Percentiles rank a stretch among this genome's conserved stretches.
These are phyloP conservation scores for Chloranthus sessilifolius DNA, from an alignment of 164 flowering plant genomes.

Conservation along the genomic window DNA sequence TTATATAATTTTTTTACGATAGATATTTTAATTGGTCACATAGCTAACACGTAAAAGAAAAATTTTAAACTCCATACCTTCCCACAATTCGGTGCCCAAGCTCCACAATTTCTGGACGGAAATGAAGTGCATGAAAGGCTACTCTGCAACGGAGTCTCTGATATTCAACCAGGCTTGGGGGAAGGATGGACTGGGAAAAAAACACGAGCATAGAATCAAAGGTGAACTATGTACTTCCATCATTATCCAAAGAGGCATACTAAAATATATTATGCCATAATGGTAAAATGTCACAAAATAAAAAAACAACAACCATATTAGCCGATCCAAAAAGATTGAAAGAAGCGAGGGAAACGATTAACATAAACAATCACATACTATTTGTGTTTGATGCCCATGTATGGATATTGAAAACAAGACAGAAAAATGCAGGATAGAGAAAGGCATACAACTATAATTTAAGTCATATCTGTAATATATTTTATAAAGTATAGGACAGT, in stretches of 20 bases:
- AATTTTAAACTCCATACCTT: constrained; percentile 38
- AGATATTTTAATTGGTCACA: not conserved
- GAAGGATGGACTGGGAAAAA: constrained; percentile 68
- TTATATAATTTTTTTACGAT: not conserved
- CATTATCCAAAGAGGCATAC: not conserved
- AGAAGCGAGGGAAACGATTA: not conserved
- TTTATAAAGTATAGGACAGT: no score
- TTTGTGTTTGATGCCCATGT: no score
- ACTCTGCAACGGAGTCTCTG: constrained; percentile 98
- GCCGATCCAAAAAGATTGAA: not conserved
- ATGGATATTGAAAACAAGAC: no score
- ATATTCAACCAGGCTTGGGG: constrained; percentile 68
- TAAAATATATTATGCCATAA: no score
- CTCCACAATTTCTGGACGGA: constrained; percentile 70
- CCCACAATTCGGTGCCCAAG: constrained; percentile 71
- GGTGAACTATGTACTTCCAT: not conserved
- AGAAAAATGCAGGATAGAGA: no score
- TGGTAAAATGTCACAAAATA: no score
- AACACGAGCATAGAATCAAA: not conserved
- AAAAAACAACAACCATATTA: not conserved
- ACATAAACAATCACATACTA: no score
- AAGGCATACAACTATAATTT: no score
- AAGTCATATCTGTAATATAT: no score
- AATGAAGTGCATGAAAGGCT: constrained; percentile 89
- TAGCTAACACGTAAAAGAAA: constrained; percentile 2